phyloP scores from a whole-genome alignment of 805 yeast species.

The Saturnispora galanensis region DNA sequence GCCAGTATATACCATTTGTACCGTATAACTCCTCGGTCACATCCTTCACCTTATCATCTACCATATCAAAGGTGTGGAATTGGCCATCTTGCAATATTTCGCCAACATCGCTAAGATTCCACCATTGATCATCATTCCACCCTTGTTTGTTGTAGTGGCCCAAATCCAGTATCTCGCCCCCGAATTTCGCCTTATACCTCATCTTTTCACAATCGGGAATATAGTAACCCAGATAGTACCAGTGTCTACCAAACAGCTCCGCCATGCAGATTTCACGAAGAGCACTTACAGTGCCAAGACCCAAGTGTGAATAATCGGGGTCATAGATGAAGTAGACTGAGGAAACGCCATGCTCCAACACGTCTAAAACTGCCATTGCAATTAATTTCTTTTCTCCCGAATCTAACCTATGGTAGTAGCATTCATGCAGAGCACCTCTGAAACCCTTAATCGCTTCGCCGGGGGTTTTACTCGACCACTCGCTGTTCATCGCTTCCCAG shows the following conservation, averaged over 20 bases:
- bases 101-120: slow-evolving; percentile 12
- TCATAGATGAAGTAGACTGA: slow-evolving; percentile 87
- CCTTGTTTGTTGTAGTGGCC: slow-evolving; percentile 3
- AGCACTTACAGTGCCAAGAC: slow-evolving; percentile 72
- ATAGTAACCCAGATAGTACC: slow-evolving; percentile 74
- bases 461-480: slow-evolving; percentile 27
- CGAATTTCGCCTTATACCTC: slow-evolving; percentile 71
- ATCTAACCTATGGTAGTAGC: slow-evolving; percentile 41
- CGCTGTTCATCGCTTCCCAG: slow-evolving; percentile 33
- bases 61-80: slow-evolving; percentile 5
- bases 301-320: slow-evolving; percentile 59
- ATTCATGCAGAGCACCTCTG: slow-evolving; percentile 67
- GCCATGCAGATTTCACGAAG: slow-evolving; percentile 56
- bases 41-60: slow-evolving; percentile 9
- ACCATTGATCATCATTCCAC: slow-evolving; percentile 9
- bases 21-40: slow-evolving; percentile 34
- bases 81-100: slow-evolving; percentile 7
- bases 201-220: slow-evolving; percentile 73
- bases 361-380: slow-evolving; percentile 70
- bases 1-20: slow-evolving; percentile 15
- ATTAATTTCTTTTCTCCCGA: slow-evolving; percentile 41
- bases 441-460: slow-evolving; percentile 12
- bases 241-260: slow-evolving; percentile 35
- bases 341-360: slow-evolving; percentile 67
- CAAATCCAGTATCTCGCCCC: slow-evolving; percentile 61